phyloP scores from a whole-genome alignment of 164 flowering plant genomes.

The Magnolia sinica region DNA sequence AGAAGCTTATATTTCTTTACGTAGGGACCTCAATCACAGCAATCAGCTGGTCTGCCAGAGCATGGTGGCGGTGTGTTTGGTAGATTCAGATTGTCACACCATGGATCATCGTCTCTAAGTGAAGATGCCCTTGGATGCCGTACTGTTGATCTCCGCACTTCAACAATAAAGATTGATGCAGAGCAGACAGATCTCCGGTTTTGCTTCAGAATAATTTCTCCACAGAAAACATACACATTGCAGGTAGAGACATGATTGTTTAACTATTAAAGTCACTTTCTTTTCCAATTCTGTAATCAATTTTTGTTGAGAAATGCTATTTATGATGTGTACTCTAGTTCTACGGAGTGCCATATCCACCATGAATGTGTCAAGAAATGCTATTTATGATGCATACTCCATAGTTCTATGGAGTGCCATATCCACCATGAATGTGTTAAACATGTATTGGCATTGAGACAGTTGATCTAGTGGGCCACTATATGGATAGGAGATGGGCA shows the following conservation, averaged over 20 bases:
- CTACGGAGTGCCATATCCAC: neutral
- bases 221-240: conserved; percentile 70
- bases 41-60: conserved; percentile 42
- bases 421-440: neutral
- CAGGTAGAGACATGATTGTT: conserved; percentile 43
- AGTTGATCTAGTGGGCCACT: neutral
- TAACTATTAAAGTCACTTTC: neutral
- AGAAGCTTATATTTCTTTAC: neutral
- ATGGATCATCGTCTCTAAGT: conserved; percentile 40
- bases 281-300: neutral
- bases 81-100: conserved; percentile 70
- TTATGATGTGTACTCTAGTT: neutral
- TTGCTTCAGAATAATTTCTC: conserved; percentile 88
- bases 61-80: conserved; percentile 66
- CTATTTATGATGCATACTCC: too few species aligned
- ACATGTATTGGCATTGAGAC: neutral
- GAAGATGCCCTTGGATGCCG: conserved; percentile 55
- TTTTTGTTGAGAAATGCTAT: neutral
- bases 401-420: neutral
- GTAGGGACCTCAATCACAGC: conserved; percentile 57
- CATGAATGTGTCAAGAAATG: neutral
- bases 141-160: conserved; percentile 71
- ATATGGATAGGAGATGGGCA: neutral
- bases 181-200: conserved; percentile 84
- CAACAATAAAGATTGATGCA: conserved; percentile 85